Percentiles rank a stretch among this genome's conserved stretches.
These are phyloP conservation scores for Phialophora verrucosa DNA, from an alignment of 2,329 filamentous ascomycete species.

Conservation along the genomic window DNA sequence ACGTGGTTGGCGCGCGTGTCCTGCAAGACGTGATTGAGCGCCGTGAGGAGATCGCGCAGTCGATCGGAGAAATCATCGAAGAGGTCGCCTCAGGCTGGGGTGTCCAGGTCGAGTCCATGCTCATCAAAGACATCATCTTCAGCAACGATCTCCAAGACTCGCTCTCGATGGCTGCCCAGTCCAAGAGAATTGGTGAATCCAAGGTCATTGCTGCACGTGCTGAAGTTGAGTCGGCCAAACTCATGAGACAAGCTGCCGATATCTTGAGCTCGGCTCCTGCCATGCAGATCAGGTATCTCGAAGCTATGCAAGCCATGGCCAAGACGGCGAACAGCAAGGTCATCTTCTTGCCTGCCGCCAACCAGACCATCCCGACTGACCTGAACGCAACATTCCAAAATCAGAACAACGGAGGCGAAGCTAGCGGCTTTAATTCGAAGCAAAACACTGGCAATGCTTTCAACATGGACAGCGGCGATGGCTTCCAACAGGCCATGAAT, in stretches of 20 bases:
- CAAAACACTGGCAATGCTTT: conserved; percentile 49
- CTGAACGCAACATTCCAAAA: conserved; percentile 52
- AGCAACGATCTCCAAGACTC: conserved; percentile 93
- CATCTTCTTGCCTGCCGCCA: conserved; percentile 75
- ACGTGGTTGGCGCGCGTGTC: conserved; percentile 93
- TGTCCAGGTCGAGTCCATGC: conserved; percentile 95
- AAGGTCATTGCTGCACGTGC: conserved; percentile 98
- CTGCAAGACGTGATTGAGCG: conserved; percentile 98
- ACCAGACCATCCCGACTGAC: conserved; percentile 62
- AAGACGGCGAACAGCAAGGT: conserved; percentile 89
- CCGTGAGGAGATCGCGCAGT: conserved; percentile 93
- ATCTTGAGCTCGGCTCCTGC: conserved; percentile 89
- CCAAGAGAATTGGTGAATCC: conserved; percentile 96
- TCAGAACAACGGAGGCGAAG: conserved; percentile 59
- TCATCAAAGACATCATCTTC: conserved; percentile 99
- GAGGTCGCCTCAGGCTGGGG: conserved; percentile 94
- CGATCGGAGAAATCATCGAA: conserved; percentile 96
- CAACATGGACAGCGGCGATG: conserved; percentile 53
- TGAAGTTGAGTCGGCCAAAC: conserved; percentile 92
- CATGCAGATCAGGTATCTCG: conserved; percentile 98
- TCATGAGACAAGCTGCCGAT: conserved; percentile 80
- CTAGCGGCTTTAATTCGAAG: conserved; percentile 50
- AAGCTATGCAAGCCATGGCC: conserved; percentile 99
- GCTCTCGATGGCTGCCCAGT: conserved; percentile 96
- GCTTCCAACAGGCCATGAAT: conserved; percentile 82